Conservation (phyloP, 257 asterid species). For the Catharanthus roseus region DNA sequence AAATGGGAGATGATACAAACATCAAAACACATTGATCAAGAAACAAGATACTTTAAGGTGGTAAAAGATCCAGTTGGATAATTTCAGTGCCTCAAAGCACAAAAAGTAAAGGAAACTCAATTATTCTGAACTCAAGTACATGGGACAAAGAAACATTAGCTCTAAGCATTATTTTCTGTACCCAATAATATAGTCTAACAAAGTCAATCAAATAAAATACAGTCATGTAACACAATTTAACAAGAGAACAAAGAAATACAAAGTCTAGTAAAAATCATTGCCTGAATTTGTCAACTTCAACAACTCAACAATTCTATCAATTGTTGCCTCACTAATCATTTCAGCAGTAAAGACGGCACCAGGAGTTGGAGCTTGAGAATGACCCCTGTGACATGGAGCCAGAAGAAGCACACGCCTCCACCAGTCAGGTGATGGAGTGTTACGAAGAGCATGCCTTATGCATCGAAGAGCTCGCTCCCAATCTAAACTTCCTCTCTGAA, state of each 20-base stretch:
- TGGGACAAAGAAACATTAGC: not conserved
- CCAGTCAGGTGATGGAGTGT: constrained; percentile 98
- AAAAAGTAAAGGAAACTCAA: not conserved
- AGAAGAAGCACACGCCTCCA: constrained; percentile 96
- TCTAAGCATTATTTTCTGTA: not conserved
- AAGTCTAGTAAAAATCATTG: constrained; percentile 26
- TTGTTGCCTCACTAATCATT: constrained; percentile 92
- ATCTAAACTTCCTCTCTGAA: constrained; percentile 91
- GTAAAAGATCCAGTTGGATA: not conserved
- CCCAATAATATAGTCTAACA: not conserved
- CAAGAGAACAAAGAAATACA: not conserved
- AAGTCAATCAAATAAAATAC: constrained; percentile 7
- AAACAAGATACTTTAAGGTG: not conserved
- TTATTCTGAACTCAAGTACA: not conserved
- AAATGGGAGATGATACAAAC: not conserved
- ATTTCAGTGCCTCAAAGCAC: not conserved
- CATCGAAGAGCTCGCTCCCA: constrained; percentile 99
- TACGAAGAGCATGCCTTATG: constrained; percentile 93
- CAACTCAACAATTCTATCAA: constrained; percentile 86
- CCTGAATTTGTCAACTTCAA: constrained; percentile 90
- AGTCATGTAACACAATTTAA: not conserved
- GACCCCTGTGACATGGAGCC: constrained; percentile 89
- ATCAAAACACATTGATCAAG: not conserved
- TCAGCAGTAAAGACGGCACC: constrained; percentile 98
- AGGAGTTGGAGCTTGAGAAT: constrained; percentile 65